phyloP scores from a whole-genome alignment of 2,329 filamentous ascomycete species.

The Madurella mycetomatis region DNA sequence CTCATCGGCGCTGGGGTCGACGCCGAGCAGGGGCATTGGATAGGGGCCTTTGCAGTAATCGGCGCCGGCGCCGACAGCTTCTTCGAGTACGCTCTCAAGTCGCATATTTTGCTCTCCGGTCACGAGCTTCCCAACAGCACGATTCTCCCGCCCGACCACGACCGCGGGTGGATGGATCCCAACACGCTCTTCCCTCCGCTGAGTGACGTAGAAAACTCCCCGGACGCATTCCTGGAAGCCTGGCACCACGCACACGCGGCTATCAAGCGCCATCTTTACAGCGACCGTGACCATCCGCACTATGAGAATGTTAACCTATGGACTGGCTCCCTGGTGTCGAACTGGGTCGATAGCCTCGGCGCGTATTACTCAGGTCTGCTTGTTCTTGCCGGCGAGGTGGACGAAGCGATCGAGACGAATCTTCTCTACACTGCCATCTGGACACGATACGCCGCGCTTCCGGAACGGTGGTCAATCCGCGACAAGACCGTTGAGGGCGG shows the following conservation, averaged over 20 bases:
- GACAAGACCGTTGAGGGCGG: constrained; percentile 81
- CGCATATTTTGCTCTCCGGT: constrained; percentile 82
- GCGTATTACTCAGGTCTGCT: constrained; percentile 93
- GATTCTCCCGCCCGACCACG: constrained; percentile 36
- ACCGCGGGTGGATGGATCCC: constrained; percentile 53
- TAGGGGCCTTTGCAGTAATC: constrained; percentile 84
- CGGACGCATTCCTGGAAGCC: constrained; percentile 72
- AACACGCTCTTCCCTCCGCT: constrained; percentile 59
- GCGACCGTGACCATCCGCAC: constrained; percentile 78
- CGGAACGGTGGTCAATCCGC: constrained; percentile 87
- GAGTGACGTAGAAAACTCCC: constrained; percentile 60
- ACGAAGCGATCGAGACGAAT: constrained; percentile 87
- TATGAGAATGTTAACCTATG: constrained; percentile 86
- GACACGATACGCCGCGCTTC: constrained; percentile 90
- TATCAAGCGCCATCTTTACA: constrained; percentile 89
- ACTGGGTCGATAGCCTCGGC: constrained; percentile 94
- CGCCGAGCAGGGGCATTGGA: constrained; percentile 85
- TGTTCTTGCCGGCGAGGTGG: constrained; percentile 78
- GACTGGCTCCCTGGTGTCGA: constrained; percentile 82
- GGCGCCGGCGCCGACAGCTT: constrained; percentile 97
- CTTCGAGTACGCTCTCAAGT: constrained; percentile 96
- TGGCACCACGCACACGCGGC: constrained; percentile 85
- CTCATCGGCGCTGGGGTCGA: constrained; percentile 86
- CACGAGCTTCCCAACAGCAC: constrained; percentile 55
- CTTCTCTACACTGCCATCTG: constrained; percentile 88